Percentiles rank a stretch among this genome's conserved stretches.
Conservation (phyloP, 495 filamentous ascomycete species). For the Monascus purpureus region DNA sequence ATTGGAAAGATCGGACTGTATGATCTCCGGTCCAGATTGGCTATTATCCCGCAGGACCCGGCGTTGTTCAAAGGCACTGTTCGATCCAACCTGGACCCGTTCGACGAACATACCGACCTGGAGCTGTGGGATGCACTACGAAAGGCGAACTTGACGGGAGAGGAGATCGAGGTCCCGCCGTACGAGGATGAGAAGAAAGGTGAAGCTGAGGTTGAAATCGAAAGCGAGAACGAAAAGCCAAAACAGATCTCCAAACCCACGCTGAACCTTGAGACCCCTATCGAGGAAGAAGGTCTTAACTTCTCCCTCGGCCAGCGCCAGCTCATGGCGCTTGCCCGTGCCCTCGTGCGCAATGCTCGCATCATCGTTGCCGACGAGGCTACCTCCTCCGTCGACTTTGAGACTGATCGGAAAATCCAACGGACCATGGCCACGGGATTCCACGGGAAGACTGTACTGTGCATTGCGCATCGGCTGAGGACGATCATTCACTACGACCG, state of each 20-base stretch:
- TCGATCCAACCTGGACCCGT: constrained; percentile 83
- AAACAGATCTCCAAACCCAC: too few species aligned
- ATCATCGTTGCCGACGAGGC: constrained; percentile 97
- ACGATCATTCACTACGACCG: constrained; percentile 92
- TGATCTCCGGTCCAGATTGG: constrained; percentile 73
- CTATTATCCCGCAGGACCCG: constrained; percentile 94
- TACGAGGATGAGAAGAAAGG: too few species aligned
- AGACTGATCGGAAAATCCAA: constrained; percentile 94
- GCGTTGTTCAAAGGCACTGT: constrained; percentile 90
- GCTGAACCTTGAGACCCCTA: constrained; percentile 67
- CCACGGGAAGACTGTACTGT: constrained; percentile 75
- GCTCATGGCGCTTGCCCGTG: constrained; percentile 85
- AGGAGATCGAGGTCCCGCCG: constrained; percentile 16
- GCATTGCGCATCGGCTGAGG: constrained; percentile 85
- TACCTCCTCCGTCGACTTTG: constrained; percentile 84
- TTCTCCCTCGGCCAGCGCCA: constrained; percentile 95
- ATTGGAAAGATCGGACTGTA: constrained; percentile 74
- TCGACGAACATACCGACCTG: constrained; percentile 73
- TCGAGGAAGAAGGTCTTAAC: constrained; percentile 92
- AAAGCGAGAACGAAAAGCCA: too few species aligned
- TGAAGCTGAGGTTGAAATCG: too few species aligned
- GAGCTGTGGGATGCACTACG: constrained; percentile 79
- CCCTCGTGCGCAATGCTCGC: constrained; percentile 68
- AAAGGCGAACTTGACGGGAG: constrained; percentile 61
- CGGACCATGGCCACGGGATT: constrained; percentile 77